A percentile compares a stretch with the other conserved stretches of the same genome.
These are phyloP conservation scores for Fusarium algeriense DNA, from an alignment of 2,329 filamentous ascomycete genomes.

Conservation along the genomic window DNA sequence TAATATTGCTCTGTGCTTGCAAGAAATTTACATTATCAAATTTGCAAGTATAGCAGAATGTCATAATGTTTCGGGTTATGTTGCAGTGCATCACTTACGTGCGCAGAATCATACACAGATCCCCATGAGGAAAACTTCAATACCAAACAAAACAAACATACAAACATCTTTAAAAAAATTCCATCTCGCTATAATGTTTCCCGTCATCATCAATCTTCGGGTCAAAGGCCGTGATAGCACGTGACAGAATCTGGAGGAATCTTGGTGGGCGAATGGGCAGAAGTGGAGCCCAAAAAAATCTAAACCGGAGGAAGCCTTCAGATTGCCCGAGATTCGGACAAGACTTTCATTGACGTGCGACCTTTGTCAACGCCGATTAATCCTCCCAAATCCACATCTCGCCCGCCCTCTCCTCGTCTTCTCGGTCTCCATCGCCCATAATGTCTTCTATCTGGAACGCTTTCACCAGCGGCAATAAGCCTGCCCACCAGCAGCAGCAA, in stretches of 20 bases:
- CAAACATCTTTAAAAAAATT: background rate
- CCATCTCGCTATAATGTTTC: background rate
- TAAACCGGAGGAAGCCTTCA: conserved; percentile 41
- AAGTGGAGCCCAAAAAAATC: conserved; percentile 50
- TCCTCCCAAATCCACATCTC: conserved; percentile 35
- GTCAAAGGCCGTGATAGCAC: conserved; percentile 23
- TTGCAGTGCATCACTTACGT: background rate
- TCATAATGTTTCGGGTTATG: background rate
- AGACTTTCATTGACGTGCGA: conserved; percentile 44
- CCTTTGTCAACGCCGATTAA: conserved; percentile 34
- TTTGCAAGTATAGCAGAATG: background rate
- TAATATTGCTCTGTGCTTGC: background rate
- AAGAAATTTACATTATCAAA: background rate
- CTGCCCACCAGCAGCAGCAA: conserved; percentile 56
- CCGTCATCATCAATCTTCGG: background rate
- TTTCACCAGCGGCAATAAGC: conserved; percentile 70
- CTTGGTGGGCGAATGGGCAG: conserved; percentile 21
- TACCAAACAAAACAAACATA: background rate
- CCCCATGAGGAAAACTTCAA: background rate
- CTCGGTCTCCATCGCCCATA: conserved; percentile 39
- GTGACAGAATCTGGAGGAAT: conserved; percentile 35
- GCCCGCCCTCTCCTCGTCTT: conserved; percentile 23
- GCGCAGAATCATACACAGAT: background rate
- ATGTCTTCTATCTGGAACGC: conserved; percentile 73
- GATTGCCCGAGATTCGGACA: conserved; percentile 44